Evolutionary conservation across 208 protist genomes (phyloP).

Genomic region (Trypanosoma caninum): DNA sequence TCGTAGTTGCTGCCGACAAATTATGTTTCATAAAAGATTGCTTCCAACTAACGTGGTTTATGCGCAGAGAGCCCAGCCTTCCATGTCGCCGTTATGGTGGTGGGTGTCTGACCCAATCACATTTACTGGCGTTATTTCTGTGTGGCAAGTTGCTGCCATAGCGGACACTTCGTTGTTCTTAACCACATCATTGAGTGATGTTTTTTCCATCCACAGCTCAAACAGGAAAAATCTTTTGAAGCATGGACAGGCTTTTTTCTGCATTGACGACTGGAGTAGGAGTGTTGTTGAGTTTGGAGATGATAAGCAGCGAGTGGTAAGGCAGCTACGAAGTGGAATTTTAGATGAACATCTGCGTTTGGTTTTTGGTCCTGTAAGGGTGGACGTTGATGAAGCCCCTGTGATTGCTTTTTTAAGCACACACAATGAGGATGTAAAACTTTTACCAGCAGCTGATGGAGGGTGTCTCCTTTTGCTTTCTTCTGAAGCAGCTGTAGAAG

Average conservation of each 20-base stretch:
- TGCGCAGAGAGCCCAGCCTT: not conserved
- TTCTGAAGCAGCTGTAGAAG: not conserved
- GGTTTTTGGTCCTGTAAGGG: conserved; percentile 7
- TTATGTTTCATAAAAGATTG: conserved; percentile 1
- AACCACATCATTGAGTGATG: not conserved
- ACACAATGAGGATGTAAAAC: not conserved
- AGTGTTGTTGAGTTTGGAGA: conserved; percentile 6
- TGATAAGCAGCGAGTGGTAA: not conserved
- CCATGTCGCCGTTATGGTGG: not conserved
- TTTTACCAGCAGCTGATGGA: not conserved
- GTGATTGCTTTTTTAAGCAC: conserved; percentile 12
- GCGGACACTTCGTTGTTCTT: conserved; percentile 8
- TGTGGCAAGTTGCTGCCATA: conserved; percentile 14
- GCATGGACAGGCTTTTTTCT: conserved; percentile 11
- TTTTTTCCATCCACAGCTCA: not conserved
- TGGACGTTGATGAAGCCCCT: not conserved
- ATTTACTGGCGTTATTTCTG: conserved; percentile 35
- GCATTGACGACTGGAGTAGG: conserved; percentile 19
- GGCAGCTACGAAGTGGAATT: conserved; percentile 4
- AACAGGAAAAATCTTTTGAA: not conserved
- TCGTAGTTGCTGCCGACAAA: not conserved
- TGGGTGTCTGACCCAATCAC: conserved; percentile 52
- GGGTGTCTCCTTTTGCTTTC: conserved; percentile 1
- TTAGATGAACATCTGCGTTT: conserved; percentile 7
- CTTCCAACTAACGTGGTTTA: no score